A percentile compares a stretch with the other conserved stretches of the same genome.
Conservation (phyloP, 805 yeast species). For the Wickerhamomyces sydowiorum region DNA sequence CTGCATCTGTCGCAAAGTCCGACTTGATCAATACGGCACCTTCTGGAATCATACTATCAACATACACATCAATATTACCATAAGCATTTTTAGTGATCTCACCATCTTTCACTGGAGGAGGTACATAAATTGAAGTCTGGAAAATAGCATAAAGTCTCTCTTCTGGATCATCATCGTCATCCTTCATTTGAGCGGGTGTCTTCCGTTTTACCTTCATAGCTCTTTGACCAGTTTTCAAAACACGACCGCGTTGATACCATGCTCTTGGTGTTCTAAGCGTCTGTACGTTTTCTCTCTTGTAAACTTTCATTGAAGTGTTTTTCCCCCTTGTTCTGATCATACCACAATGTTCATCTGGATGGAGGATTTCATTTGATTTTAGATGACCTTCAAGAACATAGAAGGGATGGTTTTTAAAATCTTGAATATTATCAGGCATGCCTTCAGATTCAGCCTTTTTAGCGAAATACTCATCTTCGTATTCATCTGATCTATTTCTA, state of each 20-base stretch:
- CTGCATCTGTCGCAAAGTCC: constrained; percentile 61
- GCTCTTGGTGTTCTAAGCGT: constrained; percentile 66
- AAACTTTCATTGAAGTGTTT: constrained; percentile 52
- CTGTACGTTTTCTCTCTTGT: constrained; percentile 59
- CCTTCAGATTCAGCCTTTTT: constrained; percentile 71
- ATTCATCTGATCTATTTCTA: constrained; percentile 25
- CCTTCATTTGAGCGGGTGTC: constrained; percentile 17
- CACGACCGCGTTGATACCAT: constrained; percentile 82
- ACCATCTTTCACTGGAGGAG: constrained; percentile 61
- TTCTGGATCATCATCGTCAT: constrained; percentile 40
- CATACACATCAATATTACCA: constrained; percentile 81
- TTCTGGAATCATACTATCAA: constrained; percentile 74
- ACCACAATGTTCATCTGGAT: constrained; percentile 71
- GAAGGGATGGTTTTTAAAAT: constrained; percentile 81
- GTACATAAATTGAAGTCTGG: constrained; percentile 67
- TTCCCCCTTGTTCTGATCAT: constrained; percentile 46
- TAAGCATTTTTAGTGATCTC: constrained; percentile 66
- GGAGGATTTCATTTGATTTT: constrained; percentile 63
- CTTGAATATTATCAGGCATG: constrained; percentile 78
- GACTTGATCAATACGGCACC: constrained; percentile 62
- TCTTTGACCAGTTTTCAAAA: constrained; percentile 63
- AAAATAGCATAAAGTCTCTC: constrained; percentile 68
- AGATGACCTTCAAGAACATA: constrained; percentile 78
- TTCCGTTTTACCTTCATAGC: constrained; percentile 47
- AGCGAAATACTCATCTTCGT: constrained; percentile 56